These are phyloP conservation scores for Aspergillus quadrilineatus DNA, from an alignment of 2,329 filamentous ascomycete species.

Conservation along the genomic window DNA sequence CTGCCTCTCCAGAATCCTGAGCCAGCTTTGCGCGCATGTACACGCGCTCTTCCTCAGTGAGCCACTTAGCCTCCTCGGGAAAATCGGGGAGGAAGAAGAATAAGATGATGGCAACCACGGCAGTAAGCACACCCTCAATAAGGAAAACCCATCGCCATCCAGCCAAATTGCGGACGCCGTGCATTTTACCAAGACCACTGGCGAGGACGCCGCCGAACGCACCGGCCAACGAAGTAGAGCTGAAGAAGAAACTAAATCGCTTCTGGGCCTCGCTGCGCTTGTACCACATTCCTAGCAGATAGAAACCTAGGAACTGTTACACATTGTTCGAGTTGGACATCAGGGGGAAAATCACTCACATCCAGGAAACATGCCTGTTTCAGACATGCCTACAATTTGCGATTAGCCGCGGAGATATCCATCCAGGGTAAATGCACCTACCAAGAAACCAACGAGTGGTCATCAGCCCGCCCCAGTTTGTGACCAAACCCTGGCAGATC, in stretches of 20 bases:
- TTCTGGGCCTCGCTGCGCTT: constrained; percentile 83
- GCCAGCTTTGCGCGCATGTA: constrained; percentile 67
- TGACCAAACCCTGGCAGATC: constrained; percentile 72
- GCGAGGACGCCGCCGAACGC: constrained; percentile 64
- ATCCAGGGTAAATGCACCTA: not conserved
- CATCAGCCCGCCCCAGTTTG: constrained; percentile 74
- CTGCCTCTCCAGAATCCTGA: constrained; percentile 67
- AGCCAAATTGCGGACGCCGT: constrained; percentile 56
- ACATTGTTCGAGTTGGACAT: not conserved
- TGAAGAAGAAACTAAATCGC: constrained; percentile 92
- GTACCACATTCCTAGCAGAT: constrained; percentile 81
- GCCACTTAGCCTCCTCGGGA: constrained; percentile 72
- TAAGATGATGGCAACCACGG: constrained; percentile 56
- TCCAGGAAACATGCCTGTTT: constrained; percentile 70
- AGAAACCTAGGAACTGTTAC: constrained; percentile 37
- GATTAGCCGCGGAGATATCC: not conserved
- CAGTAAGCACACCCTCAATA: constrained; percentile 63
- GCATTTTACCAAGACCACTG: constrained; percentile 60
- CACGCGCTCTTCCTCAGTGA: constrained; percentile 65
- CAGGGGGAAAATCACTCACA: constrained; percentile 44
- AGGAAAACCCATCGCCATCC: constrained; percentile 58
- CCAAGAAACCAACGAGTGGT: constrained; percentile 80
- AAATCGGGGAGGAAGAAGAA: constrained; percentile 73
- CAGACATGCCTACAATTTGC: constrained; percentile 55
- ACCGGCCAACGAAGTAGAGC: constrained; percentile 62